phyloP scores from a whole-genome alignment of 805 yeast genomes.

The Lipomyces yamadae region DNA sequence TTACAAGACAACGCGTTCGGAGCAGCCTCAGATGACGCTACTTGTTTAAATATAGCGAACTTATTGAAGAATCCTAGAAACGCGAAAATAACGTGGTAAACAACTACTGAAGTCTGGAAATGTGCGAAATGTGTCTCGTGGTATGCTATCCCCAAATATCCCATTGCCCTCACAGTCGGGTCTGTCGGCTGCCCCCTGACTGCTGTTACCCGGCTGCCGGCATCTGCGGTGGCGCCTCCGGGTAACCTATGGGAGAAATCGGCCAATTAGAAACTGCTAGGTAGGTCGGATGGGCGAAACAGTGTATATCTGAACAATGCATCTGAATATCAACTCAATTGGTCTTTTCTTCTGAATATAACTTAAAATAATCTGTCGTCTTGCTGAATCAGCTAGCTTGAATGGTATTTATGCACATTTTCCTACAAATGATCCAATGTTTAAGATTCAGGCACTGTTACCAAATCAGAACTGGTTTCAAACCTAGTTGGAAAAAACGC shows the following conservation, averaged over 20 bases:
- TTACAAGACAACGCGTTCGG: no score
- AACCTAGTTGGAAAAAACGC: background rate
- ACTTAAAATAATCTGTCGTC: background rate
- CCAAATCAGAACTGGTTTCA: background rate
- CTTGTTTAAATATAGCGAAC: background rate
- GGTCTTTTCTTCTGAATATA: background rate
- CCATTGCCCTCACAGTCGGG: background rate
- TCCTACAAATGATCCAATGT: background rate
- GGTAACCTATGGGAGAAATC: background rate
- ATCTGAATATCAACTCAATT: background rate
- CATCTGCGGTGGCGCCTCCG: background rate
- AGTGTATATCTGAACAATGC: background rate
- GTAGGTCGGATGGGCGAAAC: background rate
- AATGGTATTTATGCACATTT: background rate
- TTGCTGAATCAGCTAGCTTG: background rate
- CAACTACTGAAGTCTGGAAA: background rate
- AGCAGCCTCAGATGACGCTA: background rate
- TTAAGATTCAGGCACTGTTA: slow-evolving; percentile 3
- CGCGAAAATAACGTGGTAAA: background rate
- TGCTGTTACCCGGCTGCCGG: background rate
- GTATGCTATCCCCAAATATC: no score
- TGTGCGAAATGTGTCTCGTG: no score
- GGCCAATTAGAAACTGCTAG: background rate
- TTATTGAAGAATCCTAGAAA: background rate
- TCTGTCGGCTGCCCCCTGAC: background rate